These are phyloP conservation scores for Wallacemonas sp. DNA, from an alignment of 208 protist genomes.

Conservation along the genomic window DNA sequence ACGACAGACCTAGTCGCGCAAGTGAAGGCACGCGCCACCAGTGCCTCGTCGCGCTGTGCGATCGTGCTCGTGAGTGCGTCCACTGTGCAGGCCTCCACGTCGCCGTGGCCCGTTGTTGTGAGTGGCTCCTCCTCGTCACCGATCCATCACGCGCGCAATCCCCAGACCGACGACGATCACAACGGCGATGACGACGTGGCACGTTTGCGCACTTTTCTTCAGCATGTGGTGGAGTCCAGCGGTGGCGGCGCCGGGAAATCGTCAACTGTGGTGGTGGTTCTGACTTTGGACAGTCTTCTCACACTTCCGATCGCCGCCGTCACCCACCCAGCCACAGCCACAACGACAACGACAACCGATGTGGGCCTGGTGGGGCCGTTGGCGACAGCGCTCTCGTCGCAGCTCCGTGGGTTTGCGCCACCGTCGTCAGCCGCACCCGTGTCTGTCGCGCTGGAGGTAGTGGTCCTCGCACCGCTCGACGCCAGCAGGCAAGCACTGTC, in stretches of 20 bases:
- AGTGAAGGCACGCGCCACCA: neutral
- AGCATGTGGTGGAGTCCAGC: constrained; percentile 1
- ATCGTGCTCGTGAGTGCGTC: neutral
- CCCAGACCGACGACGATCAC: no score
- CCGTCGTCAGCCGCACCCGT: neutral
- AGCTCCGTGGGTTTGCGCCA: constrained; percentile 3
- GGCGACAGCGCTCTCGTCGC: neutral
- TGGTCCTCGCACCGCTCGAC: constrained; percentile 9
- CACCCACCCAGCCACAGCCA: neutral
- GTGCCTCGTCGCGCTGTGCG: neutral
- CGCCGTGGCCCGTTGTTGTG: no score
- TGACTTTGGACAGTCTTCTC: constrained; percentile 4
- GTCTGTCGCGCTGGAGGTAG: constrained; percentile 6
- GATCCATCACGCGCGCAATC: no score
- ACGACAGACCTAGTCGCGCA: neutral
- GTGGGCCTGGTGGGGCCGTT: neutral
- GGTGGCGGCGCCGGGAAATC: neutral
- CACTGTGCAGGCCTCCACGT: neutral
- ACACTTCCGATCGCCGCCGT: neutral
- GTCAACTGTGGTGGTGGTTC: neutral
- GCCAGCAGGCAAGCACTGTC: neutral
- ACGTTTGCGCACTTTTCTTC: neutral
- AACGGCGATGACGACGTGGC: neutral
- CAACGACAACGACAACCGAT: neutral
- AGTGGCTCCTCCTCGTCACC: no score